A percentile compares a stretch with the other conserved stretches of the same genome.
These are phyloP conservation scores for Eucalyptus regnans DNA, from an alignment of 345 rosid species.

Conservation along the genomic window DNA sequence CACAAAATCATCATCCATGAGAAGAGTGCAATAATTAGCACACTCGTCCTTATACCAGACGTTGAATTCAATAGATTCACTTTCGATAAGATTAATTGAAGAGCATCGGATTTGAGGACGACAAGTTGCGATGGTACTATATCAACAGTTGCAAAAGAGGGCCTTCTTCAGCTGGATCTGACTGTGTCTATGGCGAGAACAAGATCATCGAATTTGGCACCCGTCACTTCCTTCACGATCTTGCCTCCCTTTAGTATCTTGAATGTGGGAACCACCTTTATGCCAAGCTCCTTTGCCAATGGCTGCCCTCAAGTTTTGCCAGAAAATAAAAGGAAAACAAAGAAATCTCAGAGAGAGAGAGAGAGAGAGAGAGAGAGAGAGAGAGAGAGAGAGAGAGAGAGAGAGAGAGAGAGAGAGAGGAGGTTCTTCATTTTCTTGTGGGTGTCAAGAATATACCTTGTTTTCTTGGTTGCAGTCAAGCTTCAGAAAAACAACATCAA, in stretches of 20 bases:
- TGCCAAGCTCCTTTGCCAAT: constrained; percentile 89
- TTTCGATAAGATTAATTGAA: background rate
- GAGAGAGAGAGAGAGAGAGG: background rate
- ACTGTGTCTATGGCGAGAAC: constrained; percentile 55
- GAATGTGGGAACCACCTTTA: constrained; percentile 81
- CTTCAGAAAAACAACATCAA: constrained; percentile 80
- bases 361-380: too few relatives aligned
- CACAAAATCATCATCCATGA: background rate
- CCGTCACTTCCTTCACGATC: constrained; percentile 65
- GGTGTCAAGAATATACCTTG: constrained; percentile 24
- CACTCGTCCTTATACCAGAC: background rate
- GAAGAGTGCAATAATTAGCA: background rate
- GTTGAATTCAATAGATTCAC: background rate
- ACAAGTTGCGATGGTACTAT: background rate
- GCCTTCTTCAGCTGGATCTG: constrained; percentile 41
- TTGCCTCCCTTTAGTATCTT: constrained; percentile 67
- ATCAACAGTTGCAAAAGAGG: background rate
- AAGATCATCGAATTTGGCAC: constrained; percentile 78
- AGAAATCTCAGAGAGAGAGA: background rate
- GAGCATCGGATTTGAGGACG: background rate
- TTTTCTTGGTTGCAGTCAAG: constrained; percentile 93
- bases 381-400: too few relatives aligned
- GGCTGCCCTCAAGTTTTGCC: constrained; percentile 27
- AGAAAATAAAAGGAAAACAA: background rate
- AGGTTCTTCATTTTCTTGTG: background rate